phyloP scores from a whole-genome alignment of 345 rosid species.

The Acer campestre region DNA sequence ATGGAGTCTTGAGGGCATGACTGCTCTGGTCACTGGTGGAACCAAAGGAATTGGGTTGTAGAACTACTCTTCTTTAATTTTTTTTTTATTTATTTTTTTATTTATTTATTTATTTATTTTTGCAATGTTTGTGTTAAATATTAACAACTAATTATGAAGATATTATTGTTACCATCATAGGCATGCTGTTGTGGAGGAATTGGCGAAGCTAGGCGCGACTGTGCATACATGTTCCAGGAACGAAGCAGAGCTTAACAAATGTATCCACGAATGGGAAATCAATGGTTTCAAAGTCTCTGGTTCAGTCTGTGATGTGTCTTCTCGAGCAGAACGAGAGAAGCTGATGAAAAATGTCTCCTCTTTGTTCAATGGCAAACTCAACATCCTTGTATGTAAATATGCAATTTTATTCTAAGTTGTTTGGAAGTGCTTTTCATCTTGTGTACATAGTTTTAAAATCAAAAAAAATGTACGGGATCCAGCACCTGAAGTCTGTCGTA shows the following conservation, averaged over 20 bases:
- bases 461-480: too few species aligned
- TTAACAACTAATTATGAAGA: too few species aligned
- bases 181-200: slow-evolving; percentile 63
- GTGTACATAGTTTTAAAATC: too few species aligned
- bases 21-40: slow-evolving; percentile 40
- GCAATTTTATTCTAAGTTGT: too few species aligned
- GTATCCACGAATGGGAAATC: slow-evolving; percentile 38
- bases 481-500: too few species aligned
- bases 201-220: slow-evolving; percentile 59
- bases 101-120: too few species aligned
- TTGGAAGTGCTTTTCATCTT: too few species aligned
- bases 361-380: slow-evolving; percentile 33
- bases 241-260: slow-evolving; percentile 49
- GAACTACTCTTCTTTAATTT: too few species aligned
- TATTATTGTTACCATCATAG: slow-evolving; percentile 23
- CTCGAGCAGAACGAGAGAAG: slow-evolving; percentile 33
- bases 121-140: too few species aligned
- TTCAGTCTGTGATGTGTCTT: slow-evolving; percentile 46
- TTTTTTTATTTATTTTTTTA: too few species aligned
- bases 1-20: slow-evolving; percentile 19
- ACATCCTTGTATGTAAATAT: slow-evolving; percentile 35
- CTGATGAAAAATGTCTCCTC: slow-evolving; percentile 30
- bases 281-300: slow-evolving; percentile 44
- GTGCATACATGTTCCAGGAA: slow-evolving; percentile 68
- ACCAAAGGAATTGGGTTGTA: slow-evolving; percentile 37